These are phyloP conservation scores for Gamsiella multidivaricata DNA, from an alignment of 192 early-diverging fungal genomes.

Conservation along the genomic window DNA sequence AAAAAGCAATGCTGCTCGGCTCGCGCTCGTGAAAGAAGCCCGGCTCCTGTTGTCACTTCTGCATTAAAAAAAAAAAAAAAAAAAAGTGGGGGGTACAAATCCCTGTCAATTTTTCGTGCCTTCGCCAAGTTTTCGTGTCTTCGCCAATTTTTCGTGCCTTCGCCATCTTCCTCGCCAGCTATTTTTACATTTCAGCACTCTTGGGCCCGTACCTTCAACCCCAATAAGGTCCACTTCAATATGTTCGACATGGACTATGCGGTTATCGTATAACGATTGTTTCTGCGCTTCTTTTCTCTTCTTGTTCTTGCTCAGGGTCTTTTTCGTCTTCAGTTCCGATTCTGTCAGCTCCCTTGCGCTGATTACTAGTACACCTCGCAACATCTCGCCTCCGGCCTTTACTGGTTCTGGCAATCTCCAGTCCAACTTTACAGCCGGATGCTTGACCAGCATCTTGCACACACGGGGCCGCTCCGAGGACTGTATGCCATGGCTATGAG, in stretches of 20 bases:
- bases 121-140: no score
- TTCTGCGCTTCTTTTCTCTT: background rate
- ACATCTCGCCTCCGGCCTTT: conserved; percentile 36
- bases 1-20: conserved; percentile 43
- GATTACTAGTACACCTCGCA: conserved; percentile 36
- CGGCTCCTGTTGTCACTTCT: conserved; percentile 32
- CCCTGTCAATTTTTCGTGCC: background rate
- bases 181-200: no score
- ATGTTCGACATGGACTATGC: conserved; percentile 16
- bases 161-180: no score
- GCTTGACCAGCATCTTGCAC: conserved; percentile 37
- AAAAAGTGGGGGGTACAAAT: no score
- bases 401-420: conserved; percentile 48
- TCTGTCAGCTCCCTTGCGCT: conserved; percentile 24
- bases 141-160: no score
- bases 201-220: conserved; percentile 24
- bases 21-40: conserved; percentile 31
- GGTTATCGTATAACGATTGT: conserved; percentile 14
- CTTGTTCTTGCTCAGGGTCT: background rate
- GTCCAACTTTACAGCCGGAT: conserved; percentile 30
- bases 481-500: background rate
- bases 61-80: background rate
- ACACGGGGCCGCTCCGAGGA: conserved; percentile 2
- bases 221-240: conserved; percentile 46
- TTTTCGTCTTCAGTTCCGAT: conserved; percentile 3